Conservation (phyloP, 805 yeast genomes). For the Jamesozyma jinghongensis region DNA sequence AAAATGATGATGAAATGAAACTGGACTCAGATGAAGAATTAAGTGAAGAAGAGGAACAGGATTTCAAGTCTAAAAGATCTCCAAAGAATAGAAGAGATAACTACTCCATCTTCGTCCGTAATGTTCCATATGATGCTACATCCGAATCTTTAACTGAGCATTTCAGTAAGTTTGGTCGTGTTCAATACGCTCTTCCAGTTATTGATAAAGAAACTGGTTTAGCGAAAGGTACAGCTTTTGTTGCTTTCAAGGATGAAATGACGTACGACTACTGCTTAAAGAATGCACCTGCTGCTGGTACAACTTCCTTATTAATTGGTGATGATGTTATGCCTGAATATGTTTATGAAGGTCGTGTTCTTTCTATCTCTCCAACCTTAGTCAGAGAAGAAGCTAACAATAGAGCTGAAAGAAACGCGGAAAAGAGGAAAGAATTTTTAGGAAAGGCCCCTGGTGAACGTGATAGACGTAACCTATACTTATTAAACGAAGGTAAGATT, state of each 20-base stretch:
- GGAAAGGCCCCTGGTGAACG: constrained; percentile 75
- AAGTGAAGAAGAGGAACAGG: constrained; percentile 26
- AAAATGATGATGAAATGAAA: constrained; percentile 28
- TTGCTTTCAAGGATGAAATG: constrained; percentile 61
- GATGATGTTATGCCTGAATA: constrained; percentile 87
- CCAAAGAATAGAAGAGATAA: constrained; percentile 53
- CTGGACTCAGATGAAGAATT: constrained; percentile 31
- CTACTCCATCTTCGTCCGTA: constrained; percentile 76
- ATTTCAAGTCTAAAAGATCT: constrained; percentile 28
- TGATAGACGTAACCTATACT: constrained; percentile 76
- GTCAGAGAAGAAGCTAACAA: constrained; percentile 73
- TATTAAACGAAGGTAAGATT: constrained; percentile 91
- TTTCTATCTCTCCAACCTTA: constrained; percentile 77
- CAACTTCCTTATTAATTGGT: constrained; percentile 63
- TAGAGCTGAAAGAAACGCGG: constrained; percentile 64
- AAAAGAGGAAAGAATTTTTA: constrained; percentile 59
- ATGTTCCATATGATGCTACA: constrained; percentile 91
- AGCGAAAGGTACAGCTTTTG: constrained; percentile 92
- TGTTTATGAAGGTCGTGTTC: constrained; percentile 85
- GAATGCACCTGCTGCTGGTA: constrained; percentile 67
- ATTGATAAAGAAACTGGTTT: constrained; percentile 75
- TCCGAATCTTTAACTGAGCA: constrained; percentile 69
- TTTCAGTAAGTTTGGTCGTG: constrained; percentile 73
- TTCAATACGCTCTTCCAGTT: constrained; percentile 90
- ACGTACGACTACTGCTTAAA: constrained; percentile 60